Evolutionary conservation across 495 filamentous ascomycete genomes (phyloP), one percentile per base, ranked within the genome.

Genomic region (Neurospora discreta): DNA sequence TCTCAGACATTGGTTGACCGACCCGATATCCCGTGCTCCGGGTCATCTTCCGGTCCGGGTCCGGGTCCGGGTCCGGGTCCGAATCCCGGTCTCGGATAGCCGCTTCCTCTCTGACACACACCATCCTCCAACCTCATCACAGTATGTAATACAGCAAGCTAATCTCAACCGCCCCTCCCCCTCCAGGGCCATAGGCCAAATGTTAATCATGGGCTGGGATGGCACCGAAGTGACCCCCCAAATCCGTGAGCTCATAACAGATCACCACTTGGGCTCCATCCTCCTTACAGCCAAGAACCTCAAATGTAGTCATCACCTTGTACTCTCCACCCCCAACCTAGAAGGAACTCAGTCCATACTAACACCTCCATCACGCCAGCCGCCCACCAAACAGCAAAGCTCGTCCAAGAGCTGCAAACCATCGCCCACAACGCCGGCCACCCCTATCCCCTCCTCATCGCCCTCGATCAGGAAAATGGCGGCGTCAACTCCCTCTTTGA

Each of bases 131-230:
- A 38, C 68, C 65, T 68, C 67, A 43, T 2, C 15, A 16, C 52
- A 60, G 33, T 18, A 73, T 44, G 67, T 68, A 70, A 36, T 68
- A 5, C 39, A 13, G 0, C 8, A 65, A 52, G 70, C 73, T 75
- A 46, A 73, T 68, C 13, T 23, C 70, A 46, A 44, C 65, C 58
- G 6, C 65, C 6, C 11, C 1, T 13, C 46, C 20, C 46, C 20
- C 5, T 26, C 80, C 80, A 87, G 84, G 84, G 85, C 87, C 70
- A 92, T 94, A 86, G 93, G 93, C 71, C 93, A 97, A 85, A 89
- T 96, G 81, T 90, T 97, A 82, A 95, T 96, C 87, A 95, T 96
- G 92, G 93, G 93, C 79, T 97, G 94, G 84, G 93, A 97, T 85
- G 93, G 93, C 71, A 94, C 93, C 65, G 87, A 91, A 75, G 90